Conservation (phyloP, 2,329 filamentous ascomycete species). For the Colletotrichum sp. region DNA sequence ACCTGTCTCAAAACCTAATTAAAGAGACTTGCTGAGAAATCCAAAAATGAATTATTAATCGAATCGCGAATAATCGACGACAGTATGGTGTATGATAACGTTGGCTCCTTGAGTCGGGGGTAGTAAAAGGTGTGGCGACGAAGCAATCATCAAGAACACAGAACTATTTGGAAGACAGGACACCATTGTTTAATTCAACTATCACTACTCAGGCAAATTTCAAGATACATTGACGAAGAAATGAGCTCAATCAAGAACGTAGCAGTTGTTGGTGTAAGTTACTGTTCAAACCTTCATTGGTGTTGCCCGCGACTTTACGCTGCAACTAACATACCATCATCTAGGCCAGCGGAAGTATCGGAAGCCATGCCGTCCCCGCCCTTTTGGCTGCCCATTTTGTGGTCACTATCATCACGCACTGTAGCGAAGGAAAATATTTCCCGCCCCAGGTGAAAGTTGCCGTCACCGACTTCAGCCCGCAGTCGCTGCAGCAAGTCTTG, state of each 20-base stretch:
- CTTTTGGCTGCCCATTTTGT: neutral
- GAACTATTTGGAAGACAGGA: neutral
- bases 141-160: rapidly evolving
- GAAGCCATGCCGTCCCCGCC: neutral
- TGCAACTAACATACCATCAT: rapidly evolving
- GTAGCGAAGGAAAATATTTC: neutral
- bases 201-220: neutral
- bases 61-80: rapidly evolving
- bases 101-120: neutral
- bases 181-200: rapidly evolving
- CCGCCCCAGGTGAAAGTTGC: neutral
- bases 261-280: neutral
- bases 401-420: neutral
- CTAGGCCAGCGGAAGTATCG: neutral
- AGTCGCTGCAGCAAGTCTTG: rapidly evolving
- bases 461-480: neutral
- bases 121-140: rapidly evolving
- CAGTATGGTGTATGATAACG: rapidly evolving
- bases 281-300: rapidly evolving
- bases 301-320: rapidly evolving
- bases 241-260: neutral
- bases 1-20: rapidly evolving
- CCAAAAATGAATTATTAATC: neutral
- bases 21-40: neutral
- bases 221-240: neutral